These are phyloP conservation scores for Thoreauomyces humboldtii DNA, from an alignment of 192 early-diverging fungal genomes.

Conservation along the genomic window DNA sequence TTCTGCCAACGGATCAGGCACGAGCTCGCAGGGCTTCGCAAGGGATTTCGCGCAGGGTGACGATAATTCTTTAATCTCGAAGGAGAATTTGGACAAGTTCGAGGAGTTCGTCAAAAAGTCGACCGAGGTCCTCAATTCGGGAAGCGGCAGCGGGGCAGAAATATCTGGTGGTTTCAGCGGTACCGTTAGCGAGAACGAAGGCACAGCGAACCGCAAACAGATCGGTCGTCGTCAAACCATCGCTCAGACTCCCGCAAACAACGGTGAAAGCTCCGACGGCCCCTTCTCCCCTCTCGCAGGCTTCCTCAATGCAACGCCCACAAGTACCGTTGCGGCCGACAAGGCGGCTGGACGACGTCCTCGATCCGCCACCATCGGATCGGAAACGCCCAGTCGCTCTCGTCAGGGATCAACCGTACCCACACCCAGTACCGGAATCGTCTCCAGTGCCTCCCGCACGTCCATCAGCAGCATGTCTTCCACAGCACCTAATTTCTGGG, in stretches of 20 bases:
- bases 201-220: not conserved
- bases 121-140: not conserved
- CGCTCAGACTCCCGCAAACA: not conserved
- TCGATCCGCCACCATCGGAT: not conserved
- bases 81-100: conserved; percentile 16
- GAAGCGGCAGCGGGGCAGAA: not conserved
- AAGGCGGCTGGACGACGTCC: not conserved
- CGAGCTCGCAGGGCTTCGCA: not conserved
- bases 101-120: conserved; percentile 22
- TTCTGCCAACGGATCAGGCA: not conserved
- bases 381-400: not conserved
- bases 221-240: not conserved
- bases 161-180: not conserved
- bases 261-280: not conserved
- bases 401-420: not conserved
- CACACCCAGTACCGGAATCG: not conserved
- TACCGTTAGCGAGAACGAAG: no score
- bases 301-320: not conserved
- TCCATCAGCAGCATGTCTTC: not conserved
- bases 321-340: not conserved
- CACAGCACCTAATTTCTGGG: not conserved
- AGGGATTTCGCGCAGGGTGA: not conserved
- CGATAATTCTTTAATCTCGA: conserved; percentile 6
- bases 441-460: conserved; percentile 7
- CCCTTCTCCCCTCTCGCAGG: not conserved